phyloP scores from a whole-genome alignment of 2,329 filamentous ascomycete species.

The Dichotomopilus funicola region DNA sequence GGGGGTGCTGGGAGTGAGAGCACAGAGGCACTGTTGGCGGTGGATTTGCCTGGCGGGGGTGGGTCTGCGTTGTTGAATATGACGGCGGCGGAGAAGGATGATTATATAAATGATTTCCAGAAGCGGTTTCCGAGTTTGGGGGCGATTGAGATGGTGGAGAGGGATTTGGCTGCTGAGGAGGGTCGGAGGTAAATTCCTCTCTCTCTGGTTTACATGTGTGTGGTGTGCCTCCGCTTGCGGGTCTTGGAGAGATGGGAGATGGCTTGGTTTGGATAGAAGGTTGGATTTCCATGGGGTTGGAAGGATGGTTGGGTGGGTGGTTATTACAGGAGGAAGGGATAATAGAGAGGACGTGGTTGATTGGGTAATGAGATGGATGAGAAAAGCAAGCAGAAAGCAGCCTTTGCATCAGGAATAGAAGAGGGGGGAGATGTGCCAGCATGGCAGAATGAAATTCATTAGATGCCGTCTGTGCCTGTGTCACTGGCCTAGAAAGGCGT shows the following conservation, averaged over 20 bases:
- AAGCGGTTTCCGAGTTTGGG: constrained; percentile 81
- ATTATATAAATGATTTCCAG: constrained; percentile 65
- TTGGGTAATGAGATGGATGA: background rate
- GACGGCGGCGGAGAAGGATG: constrained; percentile 53
- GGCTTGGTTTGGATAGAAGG: background rate
- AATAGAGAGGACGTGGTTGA: background rate
- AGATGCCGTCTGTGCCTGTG: too few species aligned
- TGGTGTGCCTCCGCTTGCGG: too few species aligned
- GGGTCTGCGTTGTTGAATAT: constrained; percentile 45
- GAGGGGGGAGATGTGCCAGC: background rate
- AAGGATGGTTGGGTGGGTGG: background rate
- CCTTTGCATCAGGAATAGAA: background rate
- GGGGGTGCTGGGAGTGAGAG: constrained; percentile 27
- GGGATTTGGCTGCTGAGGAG: constrained; percentile 43
- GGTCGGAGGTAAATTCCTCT: background rate
- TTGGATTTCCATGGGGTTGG: background rate
- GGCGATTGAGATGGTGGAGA: constrained; percentile 83
- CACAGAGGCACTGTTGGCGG: constrained; percentile 32
- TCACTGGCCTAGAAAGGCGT: too few species aligned
- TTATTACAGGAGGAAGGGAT: background rate
- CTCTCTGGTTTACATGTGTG: too few species aligned
- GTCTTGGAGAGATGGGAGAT: background rate
- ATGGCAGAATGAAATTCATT: too few species aligned
- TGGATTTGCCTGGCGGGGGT: constrained; percentile 37
- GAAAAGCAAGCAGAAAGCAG: too few species aligned